Conservation (phyloP, 352 stramenopile species). For the Phytophthora crassamura region DNA sequence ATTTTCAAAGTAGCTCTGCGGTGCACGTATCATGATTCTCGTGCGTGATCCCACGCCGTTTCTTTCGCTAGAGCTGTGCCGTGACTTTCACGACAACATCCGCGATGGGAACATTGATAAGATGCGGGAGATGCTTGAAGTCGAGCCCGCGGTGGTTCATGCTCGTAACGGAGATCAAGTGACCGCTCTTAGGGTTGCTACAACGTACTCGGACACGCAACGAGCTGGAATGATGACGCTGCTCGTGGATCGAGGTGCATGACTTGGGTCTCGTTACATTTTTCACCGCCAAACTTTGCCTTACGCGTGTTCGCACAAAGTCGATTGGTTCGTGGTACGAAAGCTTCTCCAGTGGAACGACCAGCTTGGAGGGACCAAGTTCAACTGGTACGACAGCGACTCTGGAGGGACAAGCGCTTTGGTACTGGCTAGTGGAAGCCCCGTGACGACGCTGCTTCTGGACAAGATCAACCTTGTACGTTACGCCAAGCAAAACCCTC, state of each 20-base stretch:
- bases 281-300: no score
- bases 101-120: conserved; percentile 6
- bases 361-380: conserved; percentile 12
- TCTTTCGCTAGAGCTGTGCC: neutral
- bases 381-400: conserved; percentile 22
- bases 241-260: conserved; percentile 7
- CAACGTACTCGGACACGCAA: neutral
- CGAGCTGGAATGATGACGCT: conserved; percentile 14
- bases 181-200: conserved; percentile 27
- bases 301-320: conserved; percentile 10
- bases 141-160: conserved; percentile 5
- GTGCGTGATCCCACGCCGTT: neutral
- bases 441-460: conserved; percentile 16
- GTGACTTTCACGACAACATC: conserved; percentile 1
- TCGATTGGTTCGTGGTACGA: conserved; percentile 6
- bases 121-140: conserved; percentile 2
- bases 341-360: conserved; percentile 7
- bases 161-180: conserved; percentile 8
- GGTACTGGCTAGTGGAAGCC: conserved; percentile 22
- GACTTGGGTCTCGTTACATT: conserved; percentile 8
- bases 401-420: conserved; percentile 10
- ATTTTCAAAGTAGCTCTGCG: neutral
- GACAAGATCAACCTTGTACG: conserved; percentile 14
- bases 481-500: conserved; percentile 19
- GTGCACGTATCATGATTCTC: neutral